phyloP scores from a whole-genome alignment of 1,284 basidiomycete genomes.

The Ustilago tritici region DNA sequence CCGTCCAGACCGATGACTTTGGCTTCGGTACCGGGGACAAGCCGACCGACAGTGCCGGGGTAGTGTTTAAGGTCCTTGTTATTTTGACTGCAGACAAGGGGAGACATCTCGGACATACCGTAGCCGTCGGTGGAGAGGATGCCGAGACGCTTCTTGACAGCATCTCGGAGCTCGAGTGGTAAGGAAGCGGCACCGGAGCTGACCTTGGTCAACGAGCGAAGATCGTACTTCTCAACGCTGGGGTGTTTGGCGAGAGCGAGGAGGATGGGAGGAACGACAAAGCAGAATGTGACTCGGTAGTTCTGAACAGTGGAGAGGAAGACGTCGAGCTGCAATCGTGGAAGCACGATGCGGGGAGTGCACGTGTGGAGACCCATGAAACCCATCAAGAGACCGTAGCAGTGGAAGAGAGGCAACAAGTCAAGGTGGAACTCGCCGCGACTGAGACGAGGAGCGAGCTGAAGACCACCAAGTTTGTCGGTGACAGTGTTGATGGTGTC shows the following conservation, averaged over 20 bases:
- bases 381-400: constrained; percentile 65
- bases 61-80: constrained; percentile 49
- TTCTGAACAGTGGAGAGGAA: constrained; percentile 60
- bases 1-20: constrained; percentile 54
- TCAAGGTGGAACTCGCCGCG: constrained; percentile 63
- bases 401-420: constrained; percentile 67
- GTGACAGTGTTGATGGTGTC: constrained; percentile 40
- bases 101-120: constrained; percentile 69
- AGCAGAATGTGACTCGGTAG: constrained; percentile 64
- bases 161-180: constrained; percentile 49
- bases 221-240: constrained; percentile 59
- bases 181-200: constrained; percentile 64
- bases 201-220: constrained; percentile 59
- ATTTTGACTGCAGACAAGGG: constrained; percentile 65
- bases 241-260: constrained; percentile 63
- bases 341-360: constrained; percentile 61
- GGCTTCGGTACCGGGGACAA: constrained; percentile 63
- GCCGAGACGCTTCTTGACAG: constrained; percentile 57
- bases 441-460: constrained; percentile 36
- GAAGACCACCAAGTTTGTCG: constrained; percentile 31
- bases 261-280: constrained; percentile 67
- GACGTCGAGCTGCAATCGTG: constrained; percentile 58
- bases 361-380: constrained; percentile 64
- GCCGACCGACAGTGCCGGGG: constrained; percentile 56
- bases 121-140: constrained; percentile 65